Evolutionary conservation across 257 asterid genomes (phyloP).

Genomic region (Solanum pennellii): DNA sequence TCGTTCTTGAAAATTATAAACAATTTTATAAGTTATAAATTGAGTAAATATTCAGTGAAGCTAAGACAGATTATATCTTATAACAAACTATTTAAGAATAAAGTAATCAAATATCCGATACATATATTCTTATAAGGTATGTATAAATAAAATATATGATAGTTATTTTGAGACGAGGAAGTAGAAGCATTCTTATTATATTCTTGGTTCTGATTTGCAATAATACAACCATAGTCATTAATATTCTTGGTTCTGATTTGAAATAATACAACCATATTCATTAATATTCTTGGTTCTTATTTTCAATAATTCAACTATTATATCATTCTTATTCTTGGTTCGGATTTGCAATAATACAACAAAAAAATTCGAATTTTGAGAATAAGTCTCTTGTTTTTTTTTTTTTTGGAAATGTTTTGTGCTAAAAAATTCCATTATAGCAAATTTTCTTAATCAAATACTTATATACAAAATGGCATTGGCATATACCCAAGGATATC

Average conservation of each 20-base stretch:
- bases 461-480: not conserved
- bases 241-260: not conserved
- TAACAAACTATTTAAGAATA: not conserved
- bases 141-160: not conserved
- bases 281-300: not conserved
- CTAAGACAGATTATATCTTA: not conserved
- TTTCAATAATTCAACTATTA: not conserved
- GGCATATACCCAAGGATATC: not conserved
- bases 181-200: not conserved
- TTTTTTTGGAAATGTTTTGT: not conserved
- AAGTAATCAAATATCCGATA: not conserved
- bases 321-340: not conserved
- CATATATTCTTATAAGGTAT: not conserved
- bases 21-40: not conserved
- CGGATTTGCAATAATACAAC: not conserved
- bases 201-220: not conserved
- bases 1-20: no score
- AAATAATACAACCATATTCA: not conserved
- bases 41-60: not conserved
- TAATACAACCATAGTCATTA: not conserved
- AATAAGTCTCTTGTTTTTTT: not conserved
- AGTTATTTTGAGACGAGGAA: not conserved
- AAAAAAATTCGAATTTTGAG: not conserved
- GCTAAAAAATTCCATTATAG: not conserved
- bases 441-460: not conserved